Evolutionary conservation across 371 early-diverging fungal genomes (phyloP).

Genomic region (Mucor indicus): DNA sequence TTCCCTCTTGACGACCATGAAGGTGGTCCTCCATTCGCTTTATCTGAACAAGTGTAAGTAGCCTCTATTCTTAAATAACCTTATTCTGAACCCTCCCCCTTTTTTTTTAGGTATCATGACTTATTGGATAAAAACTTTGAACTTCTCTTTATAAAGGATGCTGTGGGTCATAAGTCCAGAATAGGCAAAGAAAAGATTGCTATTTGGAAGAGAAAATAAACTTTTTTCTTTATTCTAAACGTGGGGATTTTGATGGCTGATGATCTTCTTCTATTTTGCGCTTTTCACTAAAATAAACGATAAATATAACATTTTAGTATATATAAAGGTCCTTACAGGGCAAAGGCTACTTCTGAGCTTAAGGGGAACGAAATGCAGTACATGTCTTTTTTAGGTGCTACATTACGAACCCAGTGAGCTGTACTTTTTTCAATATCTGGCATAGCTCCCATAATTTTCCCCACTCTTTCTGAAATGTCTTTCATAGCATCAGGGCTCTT

Average conservation of each 20-base stretch:
- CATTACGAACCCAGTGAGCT: conserved; percentile 83
- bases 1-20: conserved; percentile 62
- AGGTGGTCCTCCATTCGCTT: conserved; percentile 66
- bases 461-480: conserved; percentile 65
- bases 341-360: conserved; percentile 58
- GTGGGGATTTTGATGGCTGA: conserved; percentile 5
- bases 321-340: conserved; percentile 1
- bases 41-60: conserved; percentile 54
- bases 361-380: conserved; percentile 87
- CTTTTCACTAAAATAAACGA: conserved; percentile 18
- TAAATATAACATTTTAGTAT: background rate
- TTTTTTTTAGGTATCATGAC: conserved; percentile 34
- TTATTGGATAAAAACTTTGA: conserved; percentile 56
- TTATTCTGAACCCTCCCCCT: background rate
- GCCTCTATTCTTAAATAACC: too few species aligned
- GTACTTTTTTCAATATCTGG: conserved; percentile 45
- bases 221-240: conserved; percentile 3
- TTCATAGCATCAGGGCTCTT: conserved; percentile 67
- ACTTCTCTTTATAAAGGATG: conserved; percentile 54
- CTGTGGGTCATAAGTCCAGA: conserved; percentile 48
- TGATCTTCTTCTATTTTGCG: conserved; percentile 16
- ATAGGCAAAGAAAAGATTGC: conserved; percentile 57
- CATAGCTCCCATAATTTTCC: background rate
- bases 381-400: conserved; percentile 98
- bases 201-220: conserved; percentile 50